Conservation (phyloP, 768 basidiomycete genomes). For the Hygrophorus pudorinus region DNA sequence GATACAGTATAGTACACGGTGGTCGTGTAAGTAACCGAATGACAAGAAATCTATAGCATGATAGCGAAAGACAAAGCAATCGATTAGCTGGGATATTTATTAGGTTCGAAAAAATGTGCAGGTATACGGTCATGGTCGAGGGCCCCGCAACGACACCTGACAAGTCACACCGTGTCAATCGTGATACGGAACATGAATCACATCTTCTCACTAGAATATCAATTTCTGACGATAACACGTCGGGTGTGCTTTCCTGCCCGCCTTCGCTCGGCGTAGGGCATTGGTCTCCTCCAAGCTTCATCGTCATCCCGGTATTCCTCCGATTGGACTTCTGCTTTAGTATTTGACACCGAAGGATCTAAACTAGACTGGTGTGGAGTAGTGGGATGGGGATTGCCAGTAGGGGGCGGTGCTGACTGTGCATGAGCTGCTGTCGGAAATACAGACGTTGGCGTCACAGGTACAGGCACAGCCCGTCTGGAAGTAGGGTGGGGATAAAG, state of each 20-base stretch:
- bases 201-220: conserved; percentile 1
- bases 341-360: conserved; percentile 23
- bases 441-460: conserved; percentile 14
- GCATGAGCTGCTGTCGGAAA: conserved; percentile 6
- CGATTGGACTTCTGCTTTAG: conserved; percentile 27
- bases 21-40: too few relatives aligned
- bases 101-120: too few relatives aligned
- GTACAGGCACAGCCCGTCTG: conserved; percentile 21
- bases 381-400: conserved; percentile 24
- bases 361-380: conserved; percentile 27
- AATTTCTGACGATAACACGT: conserved; percentile 54
- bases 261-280: conserved; percentile 64
- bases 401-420: conserved; percentile 5
- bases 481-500: conserved; percentile 14
- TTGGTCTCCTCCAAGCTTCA: conserved; percentile 64
- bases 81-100: too few relatives aligned
- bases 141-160: too few relatives aligned
- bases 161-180: too few relatives aligned
- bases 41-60: too few relatives aligned
- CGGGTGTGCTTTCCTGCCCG: conserved; percentile 75
- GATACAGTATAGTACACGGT: too few relatives aligned
- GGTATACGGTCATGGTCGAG: too few relatives aligned
- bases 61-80: too few relatives aligned
- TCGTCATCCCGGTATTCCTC: conserved; percentile 55
- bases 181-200: background rate